Evolutionary conservation across 2,329 filamentous ascomycete species (phyloP).

Genomic region (Fusarium nygamai): DNA sequence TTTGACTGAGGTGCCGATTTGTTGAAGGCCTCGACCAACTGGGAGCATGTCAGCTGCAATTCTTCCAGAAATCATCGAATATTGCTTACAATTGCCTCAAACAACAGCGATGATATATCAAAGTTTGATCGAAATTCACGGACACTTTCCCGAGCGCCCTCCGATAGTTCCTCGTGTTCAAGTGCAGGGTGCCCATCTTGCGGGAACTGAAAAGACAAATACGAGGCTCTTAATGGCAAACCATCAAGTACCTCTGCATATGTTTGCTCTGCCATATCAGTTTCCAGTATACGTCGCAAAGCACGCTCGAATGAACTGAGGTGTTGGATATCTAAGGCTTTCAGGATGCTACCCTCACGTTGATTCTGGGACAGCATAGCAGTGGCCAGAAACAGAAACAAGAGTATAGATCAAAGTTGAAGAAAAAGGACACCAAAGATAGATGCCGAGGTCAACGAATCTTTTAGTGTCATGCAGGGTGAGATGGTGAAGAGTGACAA

Average conservation of each 20-base stretch:
- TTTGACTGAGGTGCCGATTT: background rate
- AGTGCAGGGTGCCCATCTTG: slow-evolving; percentile 1
- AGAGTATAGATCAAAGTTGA: too few species aligned
- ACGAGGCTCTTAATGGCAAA: background rate
- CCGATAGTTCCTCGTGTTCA: background rate
- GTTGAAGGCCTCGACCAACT: background rate
- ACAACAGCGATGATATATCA: background rate
- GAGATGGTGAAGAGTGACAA: background rate
- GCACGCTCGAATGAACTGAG: background rate
- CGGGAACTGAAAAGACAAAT: background rate
- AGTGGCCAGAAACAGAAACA: background rate
- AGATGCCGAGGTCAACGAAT: background rate
- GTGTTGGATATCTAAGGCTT: background rate
- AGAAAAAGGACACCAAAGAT: fast-evolving
- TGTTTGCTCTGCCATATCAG: background rate
- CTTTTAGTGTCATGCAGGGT: background rate
- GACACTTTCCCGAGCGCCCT: background rate
- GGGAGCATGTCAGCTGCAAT: fast-evolving
- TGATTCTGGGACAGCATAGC: background rate
- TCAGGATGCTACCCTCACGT: background rate
- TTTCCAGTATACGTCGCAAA: background rate
- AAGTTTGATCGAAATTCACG: background rate
- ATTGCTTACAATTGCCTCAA: fast-evolving
- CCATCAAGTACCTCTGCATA: slow-evolving; percentile 9
- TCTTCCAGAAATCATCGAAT: fast-evolving